Base-by-base conservation (phyloP, 2,329 filamentous ascomycete species). In the Paraphoma chrysanthemicola region DNA sequence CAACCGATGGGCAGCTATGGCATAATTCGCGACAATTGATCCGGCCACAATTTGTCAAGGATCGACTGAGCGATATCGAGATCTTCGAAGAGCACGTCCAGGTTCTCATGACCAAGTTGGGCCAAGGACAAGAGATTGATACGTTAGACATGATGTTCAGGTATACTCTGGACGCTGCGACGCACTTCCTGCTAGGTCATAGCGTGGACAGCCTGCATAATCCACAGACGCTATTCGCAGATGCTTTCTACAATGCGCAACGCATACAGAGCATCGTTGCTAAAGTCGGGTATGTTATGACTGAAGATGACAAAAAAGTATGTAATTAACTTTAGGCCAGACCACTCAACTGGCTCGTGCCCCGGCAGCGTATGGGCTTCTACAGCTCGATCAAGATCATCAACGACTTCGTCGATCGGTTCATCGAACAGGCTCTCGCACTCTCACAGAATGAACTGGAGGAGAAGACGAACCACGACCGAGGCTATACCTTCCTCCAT, bases 11-110 rank as follows among this genome's bases (percentile, higher is more conserved):
- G 11, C 81, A 87, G 28, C 78, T 83, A 50, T 97, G 93, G 93
- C 91, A 94, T 64, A 83, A 85, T 53, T 92, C 89, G 50, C 85
- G 93, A n/a, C 88, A 91, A 62, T 82, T 97, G 57, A 88, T 97
- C 60, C 85, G 93, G 2, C 93, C 93, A 0, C 92, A 96, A 70
- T 97, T 97, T 76, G 88, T 92, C 69, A 90, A 90, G 67, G 90
- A 96, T 69, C 90, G 93, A 17, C 86, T 97, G 36, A 90, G 89
- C 61, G 91, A 97, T 74, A 79, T 97, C 57, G 84, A 92, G 49
- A 88, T 89, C 56, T 93, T 96, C 71, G 93, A 97, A 78, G 81
- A 82, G 18, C 92, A 97, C 71, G 84, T 93, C 23, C 83, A 91
- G 69, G 85, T 86, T 0, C 81, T 96, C n/a, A 86, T 96, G 72